phyloP scores from a whole-genome alignment of 2,329 filamentous ascomycete species.

The Cordyceps fumosorosea region DNA sequence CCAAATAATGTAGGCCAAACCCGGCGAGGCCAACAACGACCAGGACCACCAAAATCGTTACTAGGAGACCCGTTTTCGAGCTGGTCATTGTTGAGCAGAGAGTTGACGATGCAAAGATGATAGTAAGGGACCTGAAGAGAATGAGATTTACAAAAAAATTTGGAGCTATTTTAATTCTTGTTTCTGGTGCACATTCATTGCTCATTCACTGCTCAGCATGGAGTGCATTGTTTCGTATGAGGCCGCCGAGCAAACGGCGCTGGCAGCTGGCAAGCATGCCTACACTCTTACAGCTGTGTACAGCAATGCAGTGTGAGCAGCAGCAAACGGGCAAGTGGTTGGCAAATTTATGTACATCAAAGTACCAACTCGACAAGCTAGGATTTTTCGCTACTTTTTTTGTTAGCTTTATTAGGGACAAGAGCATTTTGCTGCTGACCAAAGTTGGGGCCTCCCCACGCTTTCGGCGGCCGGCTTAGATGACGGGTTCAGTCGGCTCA shows the following conservation, averaged over 20 bases:
- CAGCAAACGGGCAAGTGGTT: neutral
- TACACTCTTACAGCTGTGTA: neutral
- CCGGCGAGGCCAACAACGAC: neutral
- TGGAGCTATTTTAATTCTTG: no score
- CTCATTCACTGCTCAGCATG: neutral
- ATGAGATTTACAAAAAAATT: no score
- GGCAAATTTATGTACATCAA: neutral
- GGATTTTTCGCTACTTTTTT: neutral
- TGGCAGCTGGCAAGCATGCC: no score
- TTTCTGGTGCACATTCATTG: neutral
- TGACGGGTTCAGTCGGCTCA: constrained; percentile 30
- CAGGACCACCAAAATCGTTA: constrained; percentile 5
- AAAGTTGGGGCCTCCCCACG: neutral
- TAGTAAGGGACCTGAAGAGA: neutral
- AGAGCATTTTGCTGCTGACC: neutral
- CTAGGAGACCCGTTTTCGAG: constrained; percentile 3
- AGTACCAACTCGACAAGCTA: neutral
- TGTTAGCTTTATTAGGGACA: neutral
- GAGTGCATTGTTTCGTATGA: neutral
- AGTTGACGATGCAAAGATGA: neutral
- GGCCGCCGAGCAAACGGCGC: neutral
- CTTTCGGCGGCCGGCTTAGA: constrained; percentile 6
- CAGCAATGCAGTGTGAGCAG: neutral
- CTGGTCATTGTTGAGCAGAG: neutral
- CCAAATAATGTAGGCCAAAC: neutral